Percentiles rank a stretch among this genome's conserved stretches.
phyloP scores from a whole-genome alignment of 2,329 filamentous ascomycete species.

The Venturia carpophila region DNA sequence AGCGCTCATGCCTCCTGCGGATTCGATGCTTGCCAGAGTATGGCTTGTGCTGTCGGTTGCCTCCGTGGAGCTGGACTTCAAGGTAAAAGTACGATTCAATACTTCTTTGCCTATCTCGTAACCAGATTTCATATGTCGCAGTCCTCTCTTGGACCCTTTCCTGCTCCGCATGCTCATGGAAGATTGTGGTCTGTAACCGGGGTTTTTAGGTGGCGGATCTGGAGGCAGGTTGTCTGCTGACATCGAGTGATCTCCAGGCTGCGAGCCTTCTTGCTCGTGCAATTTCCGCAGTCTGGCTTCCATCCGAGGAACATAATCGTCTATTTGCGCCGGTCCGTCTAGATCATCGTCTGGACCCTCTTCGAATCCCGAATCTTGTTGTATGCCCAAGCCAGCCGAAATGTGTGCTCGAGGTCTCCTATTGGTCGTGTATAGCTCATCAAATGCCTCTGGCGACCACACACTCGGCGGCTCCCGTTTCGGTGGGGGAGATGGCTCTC shows the following conservation, averaged over 20 bases:
- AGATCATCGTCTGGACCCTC: slow-evolving; percentile 47
- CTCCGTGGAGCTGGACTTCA: slow-evolving; percentile 73
- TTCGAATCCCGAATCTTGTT: slow-evolving; percentile 34
- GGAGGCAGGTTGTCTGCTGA: slow-evolving; percentile 34
- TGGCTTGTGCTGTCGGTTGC: slow-evolving; percentile 62
- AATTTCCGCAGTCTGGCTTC: slow-evolving; percentile 63
- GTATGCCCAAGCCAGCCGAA: slow-evolving; percentile 59
- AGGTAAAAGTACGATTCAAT: slow-evolving; percentile 75
- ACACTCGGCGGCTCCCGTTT: slow-evolving; percentile 54
- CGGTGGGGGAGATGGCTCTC: slow-evolving; percentile 29
- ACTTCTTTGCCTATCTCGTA: slow-evolving; percentile 66
- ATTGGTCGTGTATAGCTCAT: slow-evolving; percentile 40
- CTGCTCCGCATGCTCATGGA: slow-evolving; percentile 18
- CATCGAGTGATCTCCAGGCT: slow-evolving; percentile 11
- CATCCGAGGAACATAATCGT: slow-evolving; percentile 87
- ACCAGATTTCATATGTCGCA: slow-evolving; percentile 63
- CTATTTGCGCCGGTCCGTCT: slow-evolving; percentile 60
- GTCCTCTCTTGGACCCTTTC: slow-evolving; percentile 18
- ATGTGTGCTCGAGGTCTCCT: slow-evolving; percentile 52
- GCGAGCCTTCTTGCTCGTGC: slow-evolving; percentile 17
- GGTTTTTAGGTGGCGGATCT: slow-evolving; percentile 53
- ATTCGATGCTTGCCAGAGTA: slow-evolving; percentile 89
- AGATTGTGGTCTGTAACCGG: slow-evolving; percentile 14
- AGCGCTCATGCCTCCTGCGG: slow-evolving; percentile 83
- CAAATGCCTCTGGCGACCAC: slow-evolving; percentile 89